Conservation (phyloP, 352 stramenopile genomes). For the Phytopythium delawarense region DNA sequence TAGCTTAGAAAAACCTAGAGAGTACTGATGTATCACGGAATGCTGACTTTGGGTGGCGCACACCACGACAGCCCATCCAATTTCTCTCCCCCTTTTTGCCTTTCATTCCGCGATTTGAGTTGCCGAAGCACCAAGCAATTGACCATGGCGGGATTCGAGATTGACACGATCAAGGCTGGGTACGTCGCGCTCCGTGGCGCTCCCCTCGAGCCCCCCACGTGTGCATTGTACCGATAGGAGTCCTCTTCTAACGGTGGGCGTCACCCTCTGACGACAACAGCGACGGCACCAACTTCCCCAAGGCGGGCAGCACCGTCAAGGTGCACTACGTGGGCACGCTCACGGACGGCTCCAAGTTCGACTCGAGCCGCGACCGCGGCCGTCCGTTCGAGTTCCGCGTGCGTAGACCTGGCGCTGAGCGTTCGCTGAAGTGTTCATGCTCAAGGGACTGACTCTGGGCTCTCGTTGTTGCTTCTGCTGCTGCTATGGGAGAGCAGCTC, state of each 20-base stretch:
- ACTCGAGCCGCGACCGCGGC: constrained; percentile 73
- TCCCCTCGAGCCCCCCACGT: neutral
- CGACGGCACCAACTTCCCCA: constrained; percentile 75
- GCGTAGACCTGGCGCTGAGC: neutral
- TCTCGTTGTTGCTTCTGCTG: neutral
- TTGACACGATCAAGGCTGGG: constrained; percentile 78
- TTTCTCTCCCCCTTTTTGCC: neutral
- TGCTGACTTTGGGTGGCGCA: no score
- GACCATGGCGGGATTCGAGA: constrained; percentile 52
- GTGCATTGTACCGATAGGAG: neutral
- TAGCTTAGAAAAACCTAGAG: no score
- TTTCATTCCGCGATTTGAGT: constrained; percentile 10
- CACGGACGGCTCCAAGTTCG: constrained; percentile 74
- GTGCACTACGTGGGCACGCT: constrained; percentile 82
- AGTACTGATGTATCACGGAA: no score
- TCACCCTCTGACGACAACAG: constrained; percentile 12
- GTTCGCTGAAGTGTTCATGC: neutral
- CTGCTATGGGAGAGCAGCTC: constrained; percentile 22
- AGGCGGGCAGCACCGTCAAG: constrained; percentile 58
- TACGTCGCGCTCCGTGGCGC: constrained; percentile 9
- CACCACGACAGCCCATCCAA: no score
- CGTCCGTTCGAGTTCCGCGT: constrained; percentile 77
- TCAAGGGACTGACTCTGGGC: neutral
- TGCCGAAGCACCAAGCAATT: constrained; percentile 7
- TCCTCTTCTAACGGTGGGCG: no score